These are phyloP conservation scores for Paecilomyces sp. DNA, from an alignment of 2,329 filamentous ascomycete species.

Conservation along the genomic window DNA sequence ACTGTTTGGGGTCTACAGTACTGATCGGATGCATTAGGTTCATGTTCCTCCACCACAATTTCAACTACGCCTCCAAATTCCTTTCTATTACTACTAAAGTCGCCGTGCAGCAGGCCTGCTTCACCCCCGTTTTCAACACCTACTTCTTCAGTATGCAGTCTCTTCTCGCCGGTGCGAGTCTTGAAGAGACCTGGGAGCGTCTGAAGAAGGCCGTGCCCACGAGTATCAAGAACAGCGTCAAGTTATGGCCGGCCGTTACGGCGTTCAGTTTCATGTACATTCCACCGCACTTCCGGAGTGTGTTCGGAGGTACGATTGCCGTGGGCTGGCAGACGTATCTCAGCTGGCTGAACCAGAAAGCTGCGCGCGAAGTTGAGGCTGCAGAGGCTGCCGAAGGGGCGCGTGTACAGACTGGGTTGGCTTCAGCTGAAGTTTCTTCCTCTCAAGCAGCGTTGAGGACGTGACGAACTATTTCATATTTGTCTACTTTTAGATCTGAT, in stretches of 20 bases:
- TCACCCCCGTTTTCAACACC: conserved; percentile 75
- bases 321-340: conserved; percentile 93
- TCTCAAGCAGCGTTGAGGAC: background rate
- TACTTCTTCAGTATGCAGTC: conserved; percentile 81
- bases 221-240: conserved; percentile 71
- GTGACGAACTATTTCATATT: background rate
- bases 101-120: conserved; percentile 67
- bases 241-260: conserved; percentile 82
- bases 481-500: background rate
- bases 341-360: conserved; percentile 67
- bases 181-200: conserved; percentile 60
- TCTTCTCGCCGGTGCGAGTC: conserved; percentile 60
- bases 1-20: background rate
- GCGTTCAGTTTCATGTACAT: conserved; percentile 84
- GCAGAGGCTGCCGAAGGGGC: conserved; percentile 14
- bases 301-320: conserved; percentile 72
- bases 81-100: conserved; percentile 72
- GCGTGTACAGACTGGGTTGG: background rate
- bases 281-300: conserved; percentile 67
- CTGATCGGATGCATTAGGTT: conserved; percentile 47
- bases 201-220: conserved; percentile 68
- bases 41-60: conserved; percentile 69
- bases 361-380: conserved; percentile 52
- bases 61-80: conserved; percentile 72
- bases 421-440: background rate